These are phyloP conservation scores for Xylaria palmicola DNA, from an alignment of 495 filamentous ascomycete species.

Conservation along the genomic window DNA sequence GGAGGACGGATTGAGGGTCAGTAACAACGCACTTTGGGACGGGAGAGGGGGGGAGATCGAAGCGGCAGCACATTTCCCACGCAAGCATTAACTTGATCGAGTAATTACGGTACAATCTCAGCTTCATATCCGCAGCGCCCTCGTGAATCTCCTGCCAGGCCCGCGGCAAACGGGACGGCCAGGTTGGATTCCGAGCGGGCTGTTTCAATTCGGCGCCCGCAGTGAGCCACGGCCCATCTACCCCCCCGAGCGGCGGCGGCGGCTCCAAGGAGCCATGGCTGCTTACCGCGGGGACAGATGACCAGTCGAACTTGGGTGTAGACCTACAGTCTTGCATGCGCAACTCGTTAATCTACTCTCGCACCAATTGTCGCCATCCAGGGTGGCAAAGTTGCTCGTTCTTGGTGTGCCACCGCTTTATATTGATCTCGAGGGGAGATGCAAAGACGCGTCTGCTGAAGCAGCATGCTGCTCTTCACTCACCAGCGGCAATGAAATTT, in stretches of 20 bases:
- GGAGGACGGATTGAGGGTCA: constrained; percentile 31
- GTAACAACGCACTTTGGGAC: constrained; percentile 20
- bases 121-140: constrained; percentile 57
- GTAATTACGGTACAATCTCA: constrained; percentile 89
- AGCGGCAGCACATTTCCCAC: constrained; percentile 91
- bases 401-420: constrained; percentile 16
- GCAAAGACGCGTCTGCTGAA: constrained; percentile 17
- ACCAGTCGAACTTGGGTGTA: constrained; percentile 27
- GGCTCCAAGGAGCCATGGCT: constrained; percentile 9
- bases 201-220: constrained; percentile 70
- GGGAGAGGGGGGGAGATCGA: constrained; percentile 39
- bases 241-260: constrained; percentile 11
- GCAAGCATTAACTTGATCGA: constrained; percentile 96
- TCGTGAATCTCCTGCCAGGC: neutral
- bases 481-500: constrained; percentile 83
- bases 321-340: constrained; percentile 33
- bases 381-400: constrained; percentile 5
- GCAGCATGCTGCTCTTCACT: constrained; percentile 45
- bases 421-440: constrained; percentile 13
- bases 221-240: constrained; percentile 67
- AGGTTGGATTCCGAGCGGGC: constrained; percentile 49
- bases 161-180: constrained; percentile 19
- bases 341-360: constrained; percentile 20
- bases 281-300: constrained; percentile 15
- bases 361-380: constrained; percentile 28